Evolutionary conservation across 1,139 yeast genomes (phyloP), one percentile per base, ranked within the genome.

Genomic region (Lodderomyces orthopsilosis): DNA sequence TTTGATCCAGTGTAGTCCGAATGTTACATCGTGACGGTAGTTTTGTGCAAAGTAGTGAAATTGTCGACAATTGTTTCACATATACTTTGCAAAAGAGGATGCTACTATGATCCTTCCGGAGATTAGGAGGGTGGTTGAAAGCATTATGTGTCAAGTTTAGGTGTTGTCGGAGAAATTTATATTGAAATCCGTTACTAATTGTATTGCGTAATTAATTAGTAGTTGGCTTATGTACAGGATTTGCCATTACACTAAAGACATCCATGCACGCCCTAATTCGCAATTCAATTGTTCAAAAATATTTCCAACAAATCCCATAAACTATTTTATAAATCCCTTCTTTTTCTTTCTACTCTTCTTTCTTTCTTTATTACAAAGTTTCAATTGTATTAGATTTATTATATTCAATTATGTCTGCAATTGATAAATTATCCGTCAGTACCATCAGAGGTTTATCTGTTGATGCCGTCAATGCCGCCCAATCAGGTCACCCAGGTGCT

Each of bases 401-500:
- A n/a, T n/a, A n/a, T n/a, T n/a, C n/a, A n/a, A n/a, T 13, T 41
- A 51, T 51, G 55, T 43, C 51, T 39, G 62, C 68, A 46, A 73
- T 88, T 61, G 96, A 91, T 66, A 75, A 74, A 56, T 75, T 77
- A 66, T 86, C 96, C 47, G 75, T 94, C 69, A 77, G 81, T 75
- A 89, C 98, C 56, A 88, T 93, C 73, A 90, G 98, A 75, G 74
- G 85, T 53, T 77, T 94, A 60, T 82, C 98, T 37, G 91, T 86
- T 47, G 99, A 93, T 68, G 84, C 87, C 53, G 95, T 88, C 50
- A 77, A 84, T 49, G 80, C 83, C 66, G 95, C 98, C 59, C 87
- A 93, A 72, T 85, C 96, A 50, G 99, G 99, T 57, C 99, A 93
- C 75, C 99, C 99, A 45, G 98, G 98, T 79, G 97, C 99, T 45